Evolutionary conservation across 176 grass and related monocot species (phyloP).

Genomic region (Typha latifolia): DNA sequence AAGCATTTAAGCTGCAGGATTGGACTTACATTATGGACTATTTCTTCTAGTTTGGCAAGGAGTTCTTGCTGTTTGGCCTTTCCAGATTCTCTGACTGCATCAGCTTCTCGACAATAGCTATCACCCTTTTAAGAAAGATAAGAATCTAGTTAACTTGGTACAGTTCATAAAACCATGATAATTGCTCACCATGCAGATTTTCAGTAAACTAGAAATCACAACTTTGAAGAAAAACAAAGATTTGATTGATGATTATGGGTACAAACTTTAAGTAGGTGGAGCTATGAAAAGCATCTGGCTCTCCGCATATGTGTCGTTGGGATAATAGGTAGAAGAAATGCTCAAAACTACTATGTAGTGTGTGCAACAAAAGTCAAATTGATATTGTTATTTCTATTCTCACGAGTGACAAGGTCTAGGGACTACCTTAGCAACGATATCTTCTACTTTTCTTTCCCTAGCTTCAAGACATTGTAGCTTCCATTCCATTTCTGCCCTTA

Average conservation of each 20-base stretch:
- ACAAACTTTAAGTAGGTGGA: too few species aligned
- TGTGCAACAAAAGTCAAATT: neutral
- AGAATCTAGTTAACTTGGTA: too few species aligned
- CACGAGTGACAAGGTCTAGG: neutral
- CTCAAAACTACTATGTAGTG: neutral
- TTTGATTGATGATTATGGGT: too few species aligned
- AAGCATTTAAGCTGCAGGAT: neutral
- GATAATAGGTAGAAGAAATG: too few species aligned
- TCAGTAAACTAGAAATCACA: too few species aligned
- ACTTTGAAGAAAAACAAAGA: too few species aligned
- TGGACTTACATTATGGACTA: constrained; percentile 37
- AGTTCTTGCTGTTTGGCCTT: constrained; percentile 31
- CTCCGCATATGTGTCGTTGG: too few species aligned
- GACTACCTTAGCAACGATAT: constrained; percentile 39
- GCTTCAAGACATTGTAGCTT: constrained; percentile 41
- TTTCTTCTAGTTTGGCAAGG: constrained; percentile 26
- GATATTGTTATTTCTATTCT: neutral
- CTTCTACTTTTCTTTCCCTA: constrained; percentile 42
- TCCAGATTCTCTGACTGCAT: constrained; percentile 10
- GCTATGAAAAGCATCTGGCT: too few species aligned
- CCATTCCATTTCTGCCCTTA: constrained; percentile 49
- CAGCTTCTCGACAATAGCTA: constrained; percentile 28
- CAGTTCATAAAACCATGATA: neutral
- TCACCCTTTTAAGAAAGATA: constrained; percentile 31
- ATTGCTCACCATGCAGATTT: neutral